phyloP scores from a whole-genome alignment of 192 early-diverging fungal genomes.

The Entomortierella chlamydospora region DNA sequence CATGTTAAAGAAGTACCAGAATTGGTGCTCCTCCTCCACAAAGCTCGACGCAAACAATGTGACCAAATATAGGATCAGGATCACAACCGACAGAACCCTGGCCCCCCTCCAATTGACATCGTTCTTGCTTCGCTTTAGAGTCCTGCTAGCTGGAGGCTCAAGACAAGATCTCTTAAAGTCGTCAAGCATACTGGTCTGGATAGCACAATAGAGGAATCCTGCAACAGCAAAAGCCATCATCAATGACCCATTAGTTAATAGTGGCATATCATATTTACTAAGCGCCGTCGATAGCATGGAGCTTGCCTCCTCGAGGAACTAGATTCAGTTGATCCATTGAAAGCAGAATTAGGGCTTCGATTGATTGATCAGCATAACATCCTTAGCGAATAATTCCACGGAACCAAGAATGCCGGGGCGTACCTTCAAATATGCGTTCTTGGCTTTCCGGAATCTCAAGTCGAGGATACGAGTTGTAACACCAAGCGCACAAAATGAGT shows the following conservation, averaged over 20 bases:
- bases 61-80: constrained; percentile 62
- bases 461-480: neutral
- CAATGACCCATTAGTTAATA: constrained; percentile 48
- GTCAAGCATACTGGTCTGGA: constrained; percentile 31
- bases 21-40: constrained; percentile 82
- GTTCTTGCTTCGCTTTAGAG: constrained; percentile 6
- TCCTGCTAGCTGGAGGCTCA: constrained; percentile 7
- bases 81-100: constrained; percentile 19
- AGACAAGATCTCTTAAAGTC: constrained; percentile 38
- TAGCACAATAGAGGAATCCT: constrained; percentile 30
- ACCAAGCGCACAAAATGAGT: no score
- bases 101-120: constrained; percentile 25
- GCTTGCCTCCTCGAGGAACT: constrained; percentile 53
- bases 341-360: no score
- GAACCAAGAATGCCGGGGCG: neutral
- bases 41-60: constrained; percentile 74
- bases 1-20: constrained; percentile 81
- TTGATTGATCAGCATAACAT: no score
- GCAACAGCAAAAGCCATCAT: constrained; percentile 47
- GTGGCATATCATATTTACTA: constrained; percentile 53
- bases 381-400: neutral
- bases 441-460: constrained; percentile 8
- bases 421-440: constrained; percentile 31
- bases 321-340: no score
- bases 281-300: constrained; percentile 46